These are phyloP conservation scores for Salix purpurea DNA, from an alignment of 345 rosid genomes.

Conservation along the genomic window DNA sequence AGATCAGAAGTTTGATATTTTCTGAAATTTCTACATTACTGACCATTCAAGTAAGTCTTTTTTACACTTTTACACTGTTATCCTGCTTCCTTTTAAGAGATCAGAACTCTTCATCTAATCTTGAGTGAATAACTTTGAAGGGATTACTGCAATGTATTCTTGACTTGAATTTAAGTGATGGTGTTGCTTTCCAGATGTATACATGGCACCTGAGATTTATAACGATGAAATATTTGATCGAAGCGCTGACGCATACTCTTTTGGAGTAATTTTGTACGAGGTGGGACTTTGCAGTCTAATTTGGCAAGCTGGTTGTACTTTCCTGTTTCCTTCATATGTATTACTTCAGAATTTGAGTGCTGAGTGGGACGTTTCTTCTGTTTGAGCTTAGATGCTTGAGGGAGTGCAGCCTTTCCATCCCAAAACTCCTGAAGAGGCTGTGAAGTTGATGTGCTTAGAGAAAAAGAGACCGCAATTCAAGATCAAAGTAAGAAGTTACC, in stretches of 20 bases:
- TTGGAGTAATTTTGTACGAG: slow-evolving; percentile 82
- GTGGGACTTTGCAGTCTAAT: slow-evolving; percentile 27
- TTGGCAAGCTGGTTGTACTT: neutral
- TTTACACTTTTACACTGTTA: neutral
- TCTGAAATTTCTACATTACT: no score
- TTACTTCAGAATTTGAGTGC: neutral
- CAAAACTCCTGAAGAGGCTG: slow-evolving; percentile 60
- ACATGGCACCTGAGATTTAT: slow-evolving; percentile 70
- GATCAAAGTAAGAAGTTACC: slow-evolving; percentile 58
- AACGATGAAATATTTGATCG: slow-evolving; percentile 57
- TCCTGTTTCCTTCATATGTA: no score
- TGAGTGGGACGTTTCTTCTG: slow-evolving; percentile 8
- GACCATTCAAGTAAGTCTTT: slow-evolving; percentile 61
- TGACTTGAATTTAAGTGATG: slow-evolving; percentile 7
- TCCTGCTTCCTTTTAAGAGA: neutral
- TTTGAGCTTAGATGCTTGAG: slow-evolving; percentile 65
- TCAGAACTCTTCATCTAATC: neutral
- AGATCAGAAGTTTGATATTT: no score
- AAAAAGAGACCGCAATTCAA: slow-evolving; percentile 67
- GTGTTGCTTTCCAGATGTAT: slow-evolving; percentile 44
- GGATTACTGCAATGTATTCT: neutral
- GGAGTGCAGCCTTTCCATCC: slow-evolving; percentile 79
- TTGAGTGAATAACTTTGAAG: neutral
- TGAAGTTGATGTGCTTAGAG: slow-evolving; percentile 59
- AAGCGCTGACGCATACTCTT: slow-evolving; percentile 75